Base-by-base conservation (phyloP, 352 stramenopile genomes). In the Pythium rhizo-oryzae region DNA sequence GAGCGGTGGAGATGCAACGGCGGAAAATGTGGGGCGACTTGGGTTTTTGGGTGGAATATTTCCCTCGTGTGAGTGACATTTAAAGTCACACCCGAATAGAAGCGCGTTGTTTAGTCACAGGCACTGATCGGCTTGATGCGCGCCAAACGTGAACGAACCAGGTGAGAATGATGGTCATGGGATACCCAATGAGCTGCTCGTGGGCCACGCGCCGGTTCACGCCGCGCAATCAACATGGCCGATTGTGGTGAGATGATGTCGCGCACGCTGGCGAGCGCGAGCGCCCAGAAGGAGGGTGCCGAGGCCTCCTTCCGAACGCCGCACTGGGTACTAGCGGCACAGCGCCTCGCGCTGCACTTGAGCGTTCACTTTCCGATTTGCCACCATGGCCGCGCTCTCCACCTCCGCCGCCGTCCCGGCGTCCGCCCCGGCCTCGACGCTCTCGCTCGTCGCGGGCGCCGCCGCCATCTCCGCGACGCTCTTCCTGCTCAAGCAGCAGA, bases 401-500 rank as follows among this genome's bases (percentile, higher is more conserved):
- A 44, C 50, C 50, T 52, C 44, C 33, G 39, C 24, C 8, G 23
- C 46, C 47, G 35, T 24, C 0, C 24, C 59, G 5, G 59, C 59
- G 4, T 58, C 51, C 37, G 61, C 57, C 25, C 59, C 70, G 18
- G 13, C 41, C 25, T 33, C 59, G 18, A 25, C 69, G n/a, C 52
- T 76, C 54, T 53, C 43, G 23, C 30, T 72, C 30, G 59, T 61
- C n/a, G 59, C 59, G 28, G 64, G 59, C 51, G 71, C 67, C 25
- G 68, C 71, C 25, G 57, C 55, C 51, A 57, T 66, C 30, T 67
- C 67, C 39, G 60, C 61, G 6, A 56, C 63, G 35, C 19, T 70
- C 24, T 69, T 62, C 49, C 49, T 73, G 62, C 53, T 74, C 56
- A 69, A 70, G 61, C 60, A 70, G 59, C 72, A 47, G 50, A 64